phyloP scores from a whole-genome alignment of 75 land plant genomes.

The Cupressus sempervirens region DNA sequence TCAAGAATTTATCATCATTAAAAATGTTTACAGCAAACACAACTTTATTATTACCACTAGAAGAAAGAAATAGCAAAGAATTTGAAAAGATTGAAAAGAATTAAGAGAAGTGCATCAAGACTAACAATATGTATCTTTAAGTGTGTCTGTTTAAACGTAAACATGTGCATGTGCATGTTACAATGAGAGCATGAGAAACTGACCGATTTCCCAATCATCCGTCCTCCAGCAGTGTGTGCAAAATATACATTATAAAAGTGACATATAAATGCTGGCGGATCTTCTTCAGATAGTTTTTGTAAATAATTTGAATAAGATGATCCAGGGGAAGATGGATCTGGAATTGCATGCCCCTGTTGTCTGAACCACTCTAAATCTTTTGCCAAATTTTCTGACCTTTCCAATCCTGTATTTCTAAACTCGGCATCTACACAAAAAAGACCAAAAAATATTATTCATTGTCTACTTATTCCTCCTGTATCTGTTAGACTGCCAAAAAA shows the following conservation, averaged over 20 bases:
- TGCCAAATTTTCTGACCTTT: slow-evolving; percentile 63
- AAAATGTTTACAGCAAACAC: not conserved
- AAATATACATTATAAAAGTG: slow-evolving; percentile 95
- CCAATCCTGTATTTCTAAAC: slow-evolving; percentile 90
- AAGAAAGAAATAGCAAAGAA: slow-evolving; percentile 2
- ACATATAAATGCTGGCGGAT: slow-evolving; percentile 94
- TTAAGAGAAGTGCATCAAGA: not conserved
- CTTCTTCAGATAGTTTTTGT: slow-evolving; percentile 64
- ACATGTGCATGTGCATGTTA: not conserved
- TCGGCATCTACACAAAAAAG: slow-evolving; percentile 59
- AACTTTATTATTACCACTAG: not conserved
- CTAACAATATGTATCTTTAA: not conserved
- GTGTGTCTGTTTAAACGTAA: not conserved
- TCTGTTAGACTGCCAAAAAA: not conserved
- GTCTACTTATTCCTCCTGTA: not conserved
- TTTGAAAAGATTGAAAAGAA: not conserved
- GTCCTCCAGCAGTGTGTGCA: slow-evolving; percentile 97
- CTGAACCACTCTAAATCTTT: slow-evolving; percentile 96
- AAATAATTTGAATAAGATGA: slow-evolving; percentile 61
- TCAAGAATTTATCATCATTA: not conserved
- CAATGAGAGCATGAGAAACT: not conserved
- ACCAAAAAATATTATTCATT: not conserved
- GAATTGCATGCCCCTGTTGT: slow-evolving; percentile 82
- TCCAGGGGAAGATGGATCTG: slow-evolving; percentile 87
- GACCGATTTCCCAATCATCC: slow-evolving; percentile 97